Evolutionary conservation across 768 basidiomycete species (phyloP), one percentile per base, ranked within the genome.

Genomic region (Suillus weaverae): DNA sequence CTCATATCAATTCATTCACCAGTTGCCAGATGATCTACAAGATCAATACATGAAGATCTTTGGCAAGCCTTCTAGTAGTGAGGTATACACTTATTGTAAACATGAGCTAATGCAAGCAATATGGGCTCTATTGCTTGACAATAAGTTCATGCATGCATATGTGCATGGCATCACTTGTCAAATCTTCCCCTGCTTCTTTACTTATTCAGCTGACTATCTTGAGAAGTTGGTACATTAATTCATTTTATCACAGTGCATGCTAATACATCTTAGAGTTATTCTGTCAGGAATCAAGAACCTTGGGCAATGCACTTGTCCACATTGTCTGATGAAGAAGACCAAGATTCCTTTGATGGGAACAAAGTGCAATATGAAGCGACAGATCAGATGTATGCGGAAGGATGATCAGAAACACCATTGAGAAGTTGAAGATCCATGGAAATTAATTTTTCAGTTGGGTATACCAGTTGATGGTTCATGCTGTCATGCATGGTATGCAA

Each of bases 281-380:
- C 44, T 74, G 8, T 68, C 69, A 14, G 70, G 66, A 0, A 69
- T 74, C 38, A 69, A 68, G n/a, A 61, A 68, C 22, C 61, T 72
- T 2, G 73, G 74, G 0, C 60, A 50, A 10, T 71, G 64, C 50
- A 69, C 64, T 5, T 72, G 71, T 56, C 71, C 71, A 8, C 53
- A 62, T n/a, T n/a, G n/a, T n/a, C n/a, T n/a, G n/a, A n/a, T n/a
- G n/a, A n/a, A n/a, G n/a, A n/a, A n/a, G n/a, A n/a, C n/a, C n/a
- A n/a, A n/a, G n/a, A n/a, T n/a, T n/a, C n/a, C n/a, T n/a, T n/a
- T n/a, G n/a, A 39, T 71, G 32, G 71, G 71, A 11, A 68, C 50
- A 8, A 38, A 32, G 7, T 2, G 1, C 22, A 69, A 70, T 50
- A 60, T 65, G 50, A 36, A 38, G 5, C 10, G 36, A 1, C 63